These are phyloP conservation scores for Pleurotus platypus DNA, from an alignment of 768 basidiomycete genomes.

Conservation along the genomic window DNA sequence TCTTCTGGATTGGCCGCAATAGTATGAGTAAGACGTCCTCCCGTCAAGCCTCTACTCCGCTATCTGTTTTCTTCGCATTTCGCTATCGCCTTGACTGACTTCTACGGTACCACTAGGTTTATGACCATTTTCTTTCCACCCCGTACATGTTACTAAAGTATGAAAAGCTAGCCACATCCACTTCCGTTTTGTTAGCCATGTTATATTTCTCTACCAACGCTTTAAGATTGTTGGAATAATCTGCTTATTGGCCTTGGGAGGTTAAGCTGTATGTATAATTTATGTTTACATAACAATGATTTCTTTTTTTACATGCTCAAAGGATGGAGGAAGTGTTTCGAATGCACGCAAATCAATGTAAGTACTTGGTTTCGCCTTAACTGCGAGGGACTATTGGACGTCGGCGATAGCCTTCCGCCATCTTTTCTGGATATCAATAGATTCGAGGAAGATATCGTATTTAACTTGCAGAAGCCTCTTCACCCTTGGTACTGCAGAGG, in stretches of 20 bases:
- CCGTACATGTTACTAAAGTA: not conserved
- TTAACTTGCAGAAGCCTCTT: conserved; percentile 83
- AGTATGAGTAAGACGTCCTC: conserved; percentile 17
- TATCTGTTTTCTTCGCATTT: not conserved
- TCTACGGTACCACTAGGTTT: conserved; percentile 42
- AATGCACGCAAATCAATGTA: not conserved
- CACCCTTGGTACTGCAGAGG: conserved; percentile 58
- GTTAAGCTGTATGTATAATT: no score
- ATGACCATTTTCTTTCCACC: conserved; percentile 27
- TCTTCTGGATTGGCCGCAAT: conserved; percentile 55
- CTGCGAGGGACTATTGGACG: conserved; percentile 23
- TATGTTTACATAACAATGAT: no score
- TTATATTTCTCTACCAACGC: no score
- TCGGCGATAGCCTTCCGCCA: conserved; percentile 82
- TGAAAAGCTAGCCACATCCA: not conserved
- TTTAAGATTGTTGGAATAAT: no score
- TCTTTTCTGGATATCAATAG: conserved; percentile 81
- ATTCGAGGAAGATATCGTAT: conserved; percentile 89
- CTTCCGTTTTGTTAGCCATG: no score
- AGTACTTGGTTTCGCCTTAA: no score
- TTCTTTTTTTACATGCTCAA: no score
- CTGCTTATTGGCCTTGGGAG: no score
- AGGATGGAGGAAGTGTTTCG: not conserved
- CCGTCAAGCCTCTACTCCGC: conserved; percentile 1
- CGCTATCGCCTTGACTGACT: conserved; percentile 7